Base-by-base conservation (phyloP, 345 rosid species). In the Ceriops decandra region DNA sequence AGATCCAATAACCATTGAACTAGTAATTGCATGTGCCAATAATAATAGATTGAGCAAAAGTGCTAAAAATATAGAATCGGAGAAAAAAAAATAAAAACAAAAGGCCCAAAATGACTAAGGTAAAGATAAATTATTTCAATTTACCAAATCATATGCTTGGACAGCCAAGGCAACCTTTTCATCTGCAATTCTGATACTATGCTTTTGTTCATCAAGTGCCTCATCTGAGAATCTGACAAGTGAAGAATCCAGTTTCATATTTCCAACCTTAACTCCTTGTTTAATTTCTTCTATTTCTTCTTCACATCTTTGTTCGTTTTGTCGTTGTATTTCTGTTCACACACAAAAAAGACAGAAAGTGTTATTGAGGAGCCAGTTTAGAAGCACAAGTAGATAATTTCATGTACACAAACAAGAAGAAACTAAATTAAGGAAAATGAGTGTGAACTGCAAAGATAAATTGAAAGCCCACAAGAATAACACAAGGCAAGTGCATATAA, bases 121-220 rank as follows among this genome's bases (percentile, higher is more conserved):
- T 33, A 49, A 66, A 66, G 31, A 60, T 33, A 49, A 66, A 66
- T 20, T 4, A 17, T 27, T 32, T 26, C 42, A 57, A 60, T 54
- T 33, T 85, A 91, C 99, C 90, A 95, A 78, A 84, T 91, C 99
- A 84, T 95, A 95, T 6, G 93, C 92, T 66, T 95, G 99, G 69
- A 80, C 75, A 80, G 98, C 96, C 82, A 91, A 77, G 1, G 95
- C 85, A 54, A 95, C 89, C 77, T 95, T 95, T 81, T 95, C 99
- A 77, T 95, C 97, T 3, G 97, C 99, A 75, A 95, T 90, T 67
- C 99, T 80, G 73, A 91, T 74, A 68, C 93, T 82, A 84, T 95
- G 99, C 78, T 87, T 89, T 80, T 95, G 99, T 77, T 95, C 97
- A 52, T 95, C 99, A 61, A 95, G 82, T 57, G 86, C 88, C 33